These are phyloP conservation scores for Parafenestella ontariensis DNA, from an alignment of 2,329 filamentous ascomycete species.

Conservation along the genomic window DNA sequence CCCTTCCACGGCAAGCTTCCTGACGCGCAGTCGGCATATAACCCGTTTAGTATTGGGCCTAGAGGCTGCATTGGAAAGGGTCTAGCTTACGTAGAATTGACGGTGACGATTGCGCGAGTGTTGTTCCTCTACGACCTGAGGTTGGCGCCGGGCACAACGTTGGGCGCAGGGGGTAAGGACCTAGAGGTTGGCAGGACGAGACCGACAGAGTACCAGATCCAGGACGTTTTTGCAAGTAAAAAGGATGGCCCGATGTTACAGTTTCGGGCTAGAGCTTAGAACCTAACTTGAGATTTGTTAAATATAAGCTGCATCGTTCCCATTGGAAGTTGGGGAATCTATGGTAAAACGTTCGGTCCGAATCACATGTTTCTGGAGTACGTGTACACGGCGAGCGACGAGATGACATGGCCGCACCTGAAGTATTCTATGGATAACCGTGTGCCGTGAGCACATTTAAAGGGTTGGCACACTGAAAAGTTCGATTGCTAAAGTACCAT, in stretches of 20 bases:
- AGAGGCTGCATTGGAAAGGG: constrained; percentile 76
- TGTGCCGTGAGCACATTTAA: too few relatives aligned
- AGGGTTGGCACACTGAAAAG: too few relatives aligned
- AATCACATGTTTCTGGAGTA: too few relatives aligned
- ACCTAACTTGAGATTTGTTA: too few relatives aligned
- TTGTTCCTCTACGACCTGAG: constrained; percentile 68
- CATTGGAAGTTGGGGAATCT: too few relatives aligned
- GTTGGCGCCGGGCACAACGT: constrained; percentile 39
- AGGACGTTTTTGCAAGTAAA: constrained; percentile 75
- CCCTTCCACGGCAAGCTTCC: constrained; percentile 37
- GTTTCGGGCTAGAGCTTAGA: constrained; percentile 39
- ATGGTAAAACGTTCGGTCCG: too few relatives aligned
- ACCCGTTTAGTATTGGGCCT: constrained; percentile 74
- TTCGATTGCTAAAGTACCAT: too few relatives aligned
- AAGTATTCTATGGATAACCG: too few relatives aligned
- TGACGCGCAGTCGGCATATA: constrained; percentile 71
- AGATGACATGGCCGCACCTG: too few relatives aligned
- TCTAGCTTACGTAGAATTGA: constrained; percentile 72
- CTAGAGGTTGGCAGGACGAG: constrained; percentile 43
- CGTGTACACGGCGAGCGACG: too few relatives aligned
- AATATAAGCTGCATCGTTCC: too few relatives aligned
- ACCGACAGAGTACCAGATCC: constrained; percentile 69
- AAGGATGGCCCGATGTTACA: constrained; percentile 76
- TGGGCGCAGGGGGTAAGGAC: constrained; percentile 42
- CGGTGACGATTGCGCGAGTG: constrained; percentile 66